Percentiles rank a stretch among this genome's conserved stretches.
These are phyloP conservation scores for Trametes versicolor DNA, from an alignment of 1,284 basidiomycete species.

Conservation along the genomic window DNA sequence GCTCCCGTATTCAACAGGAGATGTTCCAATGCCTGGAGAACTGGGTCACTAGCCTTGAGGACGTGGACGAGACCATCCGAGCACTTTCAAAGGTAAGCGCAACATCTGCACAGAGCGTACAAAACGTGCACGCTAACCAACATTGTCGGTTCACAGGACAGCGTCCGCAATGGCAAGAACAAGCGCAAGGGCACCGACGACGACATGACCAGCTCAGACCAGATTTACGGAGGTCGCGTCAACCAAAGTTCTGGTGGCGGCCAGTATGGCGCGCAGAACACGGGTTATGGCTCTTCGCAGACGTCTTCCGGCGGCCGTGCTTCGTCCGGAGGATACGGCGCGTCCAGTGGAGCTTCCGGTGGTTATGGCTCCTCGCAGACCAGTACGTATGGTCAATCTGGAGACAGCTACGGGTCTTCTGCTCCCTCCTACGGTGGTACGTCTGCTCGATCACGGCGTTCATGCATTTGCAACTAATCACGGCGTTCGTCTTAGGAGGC, in stretches of 20 bases:
- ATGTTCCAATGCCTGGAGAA: slow-evolving; percentile 69
- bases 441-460: not conserved
- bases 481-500: slow-evolving; percentile 1
- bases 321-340: slow-evolving; percentile 11
- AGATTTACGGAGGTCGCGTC: slow-evolving; percentile 35
- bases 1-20: slow-evolving; percentile 67
- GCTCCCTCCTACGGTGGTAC: slow-evolving; percentile 22
- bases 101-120: too few relatives aligned
- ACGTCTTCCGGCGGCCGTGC: slow-evolving; percentile 2
- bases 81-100: slow-evolving; percentile 59
- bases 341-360: slow-evolving; percentile 9
- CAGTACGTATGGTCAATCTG: slow-evolving; percentile 3
- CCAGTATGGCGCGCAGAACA: slow-evolving; percentile 18
- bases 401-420: slow-evolving; percentile 19
- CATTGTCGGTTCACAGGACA: slow-evolving; percentile 36
- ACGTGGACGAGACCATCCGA: slow-evolving; percentile 52
- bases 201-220: slow-evolving; percentile 38
- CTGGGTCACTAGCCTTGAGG: slow-evolving; percentile 66
- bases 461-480: too few relatives aligned
- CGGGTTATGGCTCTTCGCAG: slow-evolving; percentile 22
- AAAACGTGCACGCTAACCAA: not conserved
- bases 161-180: slow-evolving; percentile 48
- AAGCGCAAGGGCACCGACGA: slow-evolving; percentile 50
- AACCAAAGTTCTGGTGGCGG: slow-evolving; percentile 26
- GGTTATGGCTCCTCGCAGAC: slow-evolving; percentile 5